Percentiles rank a stretch among this genome's conserved stretches.
Conservation (phyloP, 345 rosid genomes). For the Theobroma cacao region DNA sequence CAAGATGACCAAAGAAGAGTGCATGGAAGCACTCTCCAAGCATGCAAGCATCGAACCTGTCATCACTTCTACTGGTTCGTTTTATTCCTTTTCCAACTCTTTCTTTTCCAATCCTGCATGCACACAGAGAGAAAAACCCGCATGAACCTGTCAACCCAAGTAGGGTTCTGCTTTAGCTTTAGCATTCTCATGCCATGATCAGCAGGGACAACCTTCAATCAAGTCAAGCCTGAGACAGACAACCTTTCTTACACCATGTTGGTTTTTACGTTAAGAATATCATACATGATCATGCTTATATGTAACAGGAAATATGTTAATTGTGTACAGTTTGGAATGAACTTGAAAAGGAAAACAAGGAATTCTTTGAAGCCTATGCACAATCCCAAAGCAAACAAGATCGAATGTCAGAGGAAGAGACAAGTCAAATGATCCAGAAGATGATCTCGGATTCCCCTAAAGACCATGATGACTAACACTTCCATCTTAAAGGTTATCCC, state of each 20-base stretch:
- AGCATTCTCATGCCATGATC: neutral
- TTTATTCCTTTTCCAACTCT: neutral
- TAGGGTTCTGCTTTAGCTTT: neutral
- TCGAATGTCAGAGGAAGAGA: slow-evolving; percentile 84
- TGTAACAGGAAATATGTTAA: too few relatives aligned
- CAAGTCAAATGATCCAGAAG: slow-evolving; percentile 68
- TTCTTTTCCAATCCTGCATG: neutral
- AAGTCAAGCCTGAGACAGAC: neutral
- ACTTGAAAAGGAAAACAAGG: slow-evolving; percentile 89
- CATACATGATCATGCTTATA: too few relatives aligned
- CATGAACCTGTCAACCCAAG: neutral
- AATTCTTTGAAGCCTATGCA: slow-evolving; percentile 74
- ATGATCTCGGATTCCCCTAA: slow-evolving; percentile 64
- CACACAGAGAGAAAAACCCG: too few relatives aligned
- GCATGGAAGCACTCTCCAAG: slow-evolving; percentile 91
- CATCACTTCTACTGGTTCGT: slow-evolving; percentile 85
- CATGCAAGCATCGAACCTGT: slow-evolving; percentile 89
- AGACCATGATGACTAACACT: slow-evolving; percentile 34
- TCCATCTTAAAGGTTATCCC: slow-evolving; percentile 25
- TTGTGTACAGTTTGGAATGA: slow-evolving; percentile 78
- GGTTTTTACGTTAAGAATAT: too few relatives aligned
- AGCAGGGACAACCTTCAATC: neutral
- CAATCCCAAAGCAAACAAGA: slow-evolving; percentile 58
- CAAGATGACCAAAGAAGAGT: slow-evolving; percentile 84
- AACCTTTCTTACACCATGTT: too few relatives aligned